phyloP scores from a whole-genome alignment of 1,284 basidiomycete genomes.

The Ceratobasidium sp. region DNA sequence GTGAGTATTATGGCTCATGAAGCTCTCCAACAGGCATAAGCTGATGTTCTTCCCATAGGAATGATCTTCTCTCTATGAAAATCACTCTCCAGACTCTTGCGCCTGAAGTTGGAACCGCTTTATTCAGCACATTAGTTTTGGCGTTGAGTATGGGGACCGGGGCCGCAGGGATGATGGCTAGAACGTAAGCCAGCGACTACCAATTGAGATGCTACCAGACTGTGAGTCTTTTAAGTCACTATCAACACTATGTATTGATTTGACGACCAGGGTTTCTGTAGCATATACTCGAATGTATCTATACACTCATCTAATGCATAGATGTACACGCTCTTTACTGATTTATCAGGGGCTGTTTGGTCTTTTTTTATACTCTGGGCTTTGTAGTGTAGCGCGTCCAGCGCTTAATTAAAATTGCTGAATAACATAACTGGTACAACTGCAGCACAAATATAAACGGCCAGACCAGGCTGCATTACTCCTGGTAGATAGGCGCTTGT shows the following conservation, averaged over 20 bases:
- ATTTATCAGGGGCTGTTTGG: no score
- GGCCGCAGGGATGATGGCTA: neutral
- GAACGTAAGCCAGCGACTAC: neutral
- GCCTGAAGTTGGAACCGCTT: neutral
- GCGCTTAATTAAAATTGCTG: no score
- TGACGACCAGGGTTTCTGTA: neutral
- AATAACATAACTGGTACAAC: no score
- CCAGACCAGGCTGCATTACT: no score
- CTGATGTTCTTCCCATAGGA: conserved; percentile 2
- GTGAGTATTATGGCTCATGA: neutral
- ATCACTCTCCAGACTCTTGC: conserved; percentile 19
- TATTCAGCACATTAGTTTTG: conserved; percentile 21
- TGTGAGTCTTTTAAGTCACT: neutral
- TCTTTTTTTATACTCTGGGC: no score
- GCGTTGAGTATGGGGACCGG: conserved; percentile 30
- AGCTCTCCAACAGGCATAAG: neutral
- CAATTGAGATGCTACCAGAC: neutral
- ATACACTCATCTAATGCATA: conserved; percentile 31
- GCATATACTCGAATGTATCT: conserved; percentile 5
- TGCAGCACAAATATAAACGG: no score
- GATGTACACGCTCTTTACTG: neutral
- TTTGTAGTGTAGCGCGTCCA: no score
- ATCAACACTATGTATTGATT: neutral
- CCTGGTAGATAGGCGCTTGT: no score
- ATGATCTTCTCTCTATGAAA: conserved; percentile 40